Percentiles rank a stretch among this genome's conserved stretches.
These are phyloP conservation scores for Diplodia sapinea DNA, from an alignment of 2,329 filamentous ascomycete genomes.

Conservation along the genomic window DNA sequence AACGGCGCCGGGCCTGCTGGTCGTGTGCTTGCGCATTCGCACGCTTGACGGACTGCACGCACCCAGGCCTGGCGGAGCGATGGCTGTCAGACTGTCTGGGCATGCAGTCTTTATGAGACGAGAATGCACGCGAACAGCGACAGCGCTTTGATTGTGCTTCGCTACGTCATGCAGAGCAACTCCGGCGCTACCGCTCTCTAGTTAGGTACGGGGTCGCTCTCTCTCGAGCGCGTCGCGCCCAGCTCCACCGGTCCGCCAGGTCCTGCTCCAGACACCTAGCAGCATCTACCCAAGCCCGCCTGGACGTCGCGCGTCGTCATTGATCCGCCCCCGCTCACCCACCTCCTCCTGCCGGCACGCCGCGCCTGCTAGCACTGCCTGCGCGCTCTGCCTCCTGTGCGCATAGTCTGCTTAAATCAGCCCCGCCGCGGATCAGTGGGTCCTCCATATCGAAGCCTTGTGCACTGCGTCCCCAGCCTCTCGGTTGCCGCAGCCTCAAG, in stretches of 20 bases:
- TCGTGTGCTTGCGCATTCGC: constrained; percentile 10
- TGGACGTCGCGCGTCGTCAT: constrained; percentile 18
- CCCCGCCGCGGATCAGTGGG: constrained; percentile 32
- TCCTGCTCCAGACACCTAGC: constrained; percentile 8
- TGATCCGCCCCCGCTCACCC: constrained; percentile 17
- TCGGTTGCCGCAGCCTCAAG: constrained; percentile 21
- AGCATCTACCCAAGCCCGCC: constrained; percentile 12
- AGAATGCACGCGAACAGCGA: constrained; percentile 28
- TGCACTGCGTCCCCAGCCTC: constrained; percentile 30
- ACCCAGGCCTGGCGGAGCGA: not conserved
- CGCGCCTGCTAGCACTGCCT: constrained; percentile 14
- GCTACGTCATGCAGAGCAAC: constrained; percentile 14
- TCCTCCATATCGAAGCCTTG: constrained; percentile 25
- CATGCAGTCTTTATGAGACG: constrained; percentile 5
- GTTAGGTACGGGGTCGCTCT: constrained; percentile 21
- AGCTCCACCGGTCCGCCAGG: constrained; percentile 20
- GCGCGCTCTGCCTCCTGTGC: constrained; percentile 20
- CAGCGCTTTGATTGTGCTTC: constrained; percentile 1
- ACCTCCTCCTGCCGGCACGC: not conserved
- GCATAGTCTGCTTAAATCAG: constrained; percentile 22
- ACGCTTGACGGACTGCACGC: not conserved
- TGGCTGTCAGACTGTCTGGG: constrained; percentile 6
- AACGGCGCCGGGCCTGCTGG: not conserved
- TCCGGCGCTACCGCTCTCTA: constrained; percentile 19
- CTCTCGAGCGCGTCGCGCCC: constrained; percentile 17